A percentile compares a stretch with the other conserved stretches of the same genome.
phyloP scores from a whole-genome alignment of 345 rosid species.

The Salix brachista region DNA sequence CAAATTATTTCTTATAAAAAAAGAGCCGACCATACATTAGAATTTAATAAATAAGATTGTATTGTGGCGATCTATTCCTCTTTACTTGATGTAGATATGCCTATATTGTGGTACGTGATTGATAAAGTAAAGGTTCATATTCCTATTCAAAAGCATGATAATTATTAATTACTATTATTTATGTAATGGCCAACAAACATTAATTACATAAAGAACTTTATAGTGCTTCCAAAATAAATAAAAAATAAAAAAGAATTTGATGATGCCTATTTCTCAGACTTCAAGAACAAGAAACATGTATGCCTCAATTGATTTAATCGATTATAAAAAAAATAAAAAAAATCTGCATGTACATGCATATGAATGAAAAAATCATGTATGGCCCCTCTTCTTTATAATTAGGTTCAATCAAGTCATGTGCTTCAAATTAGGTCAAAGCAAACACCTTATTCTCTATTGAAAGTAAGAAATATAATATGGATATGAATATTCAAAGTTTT shows the following conservation, averaged over 20 bases:
- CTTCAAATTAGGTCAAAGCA: too few species aligned
- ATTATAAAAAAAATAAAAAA: too few species aligned
- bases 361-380: too few species aligned
- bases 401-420: too few species aligned
- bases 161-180: neutral
- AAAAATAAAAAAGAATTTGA: neutral
- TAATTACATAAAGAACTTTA: neutral
- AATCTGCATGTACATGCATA: too few species aligned
- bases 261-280: neutral
- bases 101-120: neutral
- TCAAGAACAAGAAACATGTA: neutral
- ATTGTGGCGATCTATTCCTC: neutral
- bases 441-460: too few species aligned
- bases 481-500: too few species aligned
- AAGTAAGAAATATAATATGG: too few species aligned
- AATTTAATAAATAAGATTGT: too few species aligned
- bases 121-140: constrained; percentile 12
- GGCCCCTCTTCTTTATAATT: too few species aligned
- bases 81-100: neutral
- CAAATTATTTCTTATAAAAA: too few species aligned
- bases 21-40: neutral
- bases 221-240: neutral
- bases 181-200: neutral
- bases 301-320: too few species aligned
- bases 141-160: neutral